Evolutionary conservation across 306 rosid species (phyloP).

Genomic region (Ormosia emarginata): DNA sequence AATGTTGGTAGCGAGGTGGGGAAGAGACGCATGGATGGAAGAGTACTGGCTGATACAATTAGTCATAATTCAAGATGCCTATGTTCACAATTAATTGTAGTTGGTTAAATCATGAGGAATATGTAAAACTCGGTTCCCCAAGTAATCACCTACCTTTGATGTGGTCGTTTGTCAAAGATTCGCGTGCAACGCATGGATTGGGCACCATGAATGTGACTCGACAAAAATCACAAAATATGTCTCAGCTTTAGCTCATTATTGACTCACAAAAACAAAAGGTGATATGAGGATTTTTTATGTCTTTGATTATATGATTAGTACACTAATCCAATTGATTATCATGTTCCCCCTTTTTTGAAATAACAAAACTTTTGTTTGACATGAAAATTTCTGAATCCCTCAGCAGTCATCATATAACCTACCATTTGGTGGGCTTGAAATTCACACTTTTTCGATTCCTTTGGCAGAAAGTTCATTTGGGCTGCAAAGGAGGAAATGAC

Average conservation of each 20-base stretch:
- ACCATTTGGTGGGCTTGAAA: conserved; percentile 31
- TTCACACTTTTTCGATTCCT: conserved; percentile 26
- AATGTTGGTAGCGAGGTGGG: not conserved
- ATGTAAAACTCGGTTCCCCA: conserved; percentile 28
- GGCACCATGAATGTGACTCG: conserved; percentile 50
- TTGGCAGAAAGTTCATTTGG: conserved; percentile 12
- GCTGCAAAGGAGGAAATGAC: conserved; percentile 1
- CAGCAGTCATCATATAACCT: conserved; percentile 29
- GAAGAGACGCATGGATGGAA: not conserved
- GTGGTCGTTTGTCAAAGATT: conserved; percentile 55
- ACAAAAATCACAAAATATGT: conserved; percentile 17
- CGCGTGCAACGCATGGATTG: conserved; percentile 47
- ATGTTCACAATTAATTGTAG: conserved; percentile 24
- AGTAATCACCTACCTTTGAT: conserved; percentile 22
- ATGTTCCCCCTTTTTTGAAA: conserved; percentile 28
- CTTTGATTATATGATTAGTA: conserved; percentile 29
- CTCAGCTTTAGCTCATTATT: conserved; percentile 43
- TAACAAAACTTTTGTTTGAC: conserved; percentile 19
- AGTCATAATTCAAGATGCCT: conserved; percentile 33
- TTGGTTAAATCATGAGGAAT: conserved; percentile 35
- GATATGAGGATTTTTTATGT: conserved; percentile 20
- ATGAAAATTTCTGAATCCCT: conserved; percentile 2
- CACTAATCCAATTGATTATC: conserved; percentile 46
- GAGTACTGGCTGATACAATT: conserved; percentile 8
- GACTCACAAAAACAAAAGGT: conserved; percentile 32